Conservation (phyloP, 2,329 filamentous ascomycete genomes). For the Rhinocladiella similis region DNA sequence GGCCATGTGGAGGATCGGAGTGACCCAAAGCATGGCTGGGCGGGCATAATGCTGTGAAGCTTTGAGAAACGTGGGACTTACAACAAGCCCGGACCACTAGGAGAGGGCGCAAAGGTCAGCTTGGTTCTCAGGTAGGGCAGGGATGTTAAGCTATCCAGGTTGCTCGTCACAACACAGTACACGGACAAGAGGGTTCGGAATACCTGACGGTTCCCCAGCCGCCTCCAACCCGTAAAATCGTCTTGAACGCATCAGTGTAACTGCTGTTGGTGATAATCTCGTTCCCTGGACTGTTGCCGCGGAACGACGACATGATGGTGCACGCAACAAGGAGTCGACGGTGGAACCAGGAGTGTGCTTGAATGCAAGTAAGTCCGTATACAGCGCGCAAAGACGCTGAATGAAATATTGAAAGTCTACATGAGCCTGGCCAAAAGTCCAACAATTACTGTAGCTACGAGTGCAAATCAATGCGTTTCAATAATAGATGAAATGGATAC, state of each 20-base stretch:
- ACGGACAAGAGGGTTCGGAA: too few relatives aligned
- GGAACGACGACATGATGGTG: conserved; percentile 1
- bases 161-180: too few relatives aligned
- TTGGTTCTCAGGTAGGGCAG: not conserved
- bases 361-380: not conserved
- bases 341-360: too few relatives aligned
- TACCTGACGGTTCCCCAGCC: conserved; percentile 28
- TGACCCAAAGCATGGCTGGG: too few relatives aligned
- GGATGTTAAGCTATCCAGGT: not conserved
- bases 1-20: too few relatives aligned
- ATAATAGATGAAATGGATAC: too few relatives aligned
- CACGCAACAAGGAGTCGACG: not conserved
- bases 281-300: conserved; percentile 15
- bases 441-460: too few relatives aligned
- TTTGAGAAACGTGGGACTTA: conserved; percentile 4
- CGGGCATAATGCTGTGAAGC: too few relatives aligned
- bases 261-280: conserved; percentile 7
- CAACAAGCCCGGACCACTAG: conserved; percentile 25
- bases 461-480: too few relatives aligned
- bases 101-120: not conserved
- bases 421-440: too few relatives aligned
- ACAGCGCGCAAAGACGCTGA: not conserved
- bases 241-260: conserved; percentile 12
- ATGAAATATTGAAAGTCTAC: not conserved
- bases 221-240: conserved; percentile 16